A percentile compares a stretch with the other conserved stretches of the same genome.
Conservation (phyloP, 108 stramenopile genomes). For the Nannochloropsis oceanica region DNA sequence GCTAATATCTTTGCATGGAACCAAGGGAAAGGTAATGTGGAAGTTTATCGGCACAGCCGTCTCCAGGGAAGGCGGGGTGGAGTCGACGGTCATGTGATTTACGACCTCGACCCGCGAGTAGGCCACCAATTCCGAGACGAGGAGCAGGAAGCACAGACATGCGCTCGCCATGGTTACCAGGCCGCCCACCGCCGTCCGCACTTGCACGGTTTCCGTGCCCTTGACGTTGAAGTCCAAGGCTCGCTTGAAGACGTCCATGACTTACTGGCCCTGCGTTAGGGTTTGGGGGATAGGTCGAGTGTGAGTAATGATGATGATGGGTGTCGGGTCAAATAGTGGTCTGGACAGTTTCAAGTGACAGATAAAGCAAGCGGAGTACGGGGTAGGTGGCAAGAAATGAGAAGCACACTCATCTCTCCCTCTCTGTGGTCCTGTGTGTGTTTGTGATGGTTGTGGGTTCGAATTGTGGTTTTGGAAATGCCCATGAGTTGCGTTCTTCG, state of each 20-base stretch:
- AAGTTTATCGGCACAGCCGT: not conserved
- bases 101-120: slow-evolving; percentile 9
- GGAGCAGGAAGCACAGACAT: not conserved
- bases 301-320: too few species aligned
- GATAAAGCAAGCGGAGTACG: too few species aligned
- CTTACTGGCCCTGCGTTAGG: too few species aligned
- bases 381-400: too few species aligned
- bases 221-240: not conserved
- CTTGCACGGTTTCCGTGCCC: not conserved
- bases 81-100: slow-evolving; percentile 18
- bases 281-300: too few species aligned
- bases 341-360: too few species aligned
- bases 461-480: too few species aligned
- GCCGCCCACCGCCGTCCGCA: not conserved
- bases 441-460: too few species aligned
- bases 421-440: too few species aligned
- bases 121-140: slow-evolving; percentile 9
- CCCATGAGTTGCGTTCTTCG: too few species aligned
- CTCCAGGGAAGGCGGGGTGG: not conserved
- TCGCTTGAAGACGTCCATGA: not conserved
- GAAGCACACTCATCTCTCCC: too few species aligned
- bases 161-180: not conserved
- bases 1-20: slow-evolving; percentile 2
- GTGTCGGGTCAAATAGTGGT: too few species aligned
- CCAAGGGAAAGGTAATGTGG: slow-evolving; percentile 14